Conservation (phyloP, 192 early-diverging fungal species). For the Rhizophagus sp. region DNA sequence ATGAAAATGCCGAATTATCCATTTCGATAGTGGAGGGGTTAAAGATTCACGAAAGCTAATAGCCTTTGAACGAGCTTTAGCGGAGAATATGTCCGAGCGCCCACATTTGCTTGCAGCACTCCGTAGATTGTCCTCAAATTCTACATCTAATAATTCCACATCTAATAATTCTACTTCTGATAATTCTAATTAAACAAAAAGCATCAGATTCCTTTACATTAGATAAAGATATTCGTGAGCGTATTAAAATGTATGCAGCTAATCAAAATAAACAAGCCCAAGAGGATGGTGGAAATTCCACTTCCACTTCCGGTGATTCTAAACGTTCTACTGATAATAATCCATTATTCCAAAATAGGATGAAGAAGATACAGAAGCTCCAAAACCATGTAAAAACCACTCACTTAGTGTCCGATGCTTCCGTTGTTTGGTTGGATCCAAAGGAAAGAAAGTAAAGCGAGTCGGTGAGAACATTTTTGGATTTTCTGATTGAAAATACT, state of each 20-base stretch:
- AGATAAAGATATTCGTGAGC: background rate
- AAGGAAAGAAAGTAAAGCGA: conserved; percentile 29
- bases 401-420: conserved; percentile 28
- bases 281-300: conserved; percentile 1
- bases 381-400: conserved; percentile 34
- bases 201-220: conserved; percentile 5
- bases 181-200: background rate
- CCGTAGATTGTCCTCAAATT: conserved; percentile 16
- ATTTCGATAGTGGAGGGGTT: background rate
- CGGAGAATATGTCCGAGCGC: conserved; percentile 4
- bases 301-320: background rate
- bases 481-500: conserved; percentile 19
- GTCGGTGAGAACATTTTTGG: conserved; percentile 24
- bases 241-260: conserved; percentile 15
- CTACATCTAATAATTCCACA: background rate
- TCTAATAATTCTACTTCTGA: background rate
- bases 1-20: background rate
- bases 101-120: conserved; percentile 28
- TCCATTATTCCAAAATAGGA: background rate
- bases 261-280: conserved; percentile 24
- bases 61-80: conserved; percentile 28
- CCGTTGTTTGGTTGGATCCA: conserved; percentile 23
- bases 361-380: conserved; percentile 11
- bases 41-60: conserved; percentile 16
- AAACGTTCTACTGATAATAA: background rate